These are phyloP conservation scores for Fusarium agapanthi DNA, from an alignment of 2,329 filamentous ascomycete genomes.

Conservation along the genomic window DNA sequence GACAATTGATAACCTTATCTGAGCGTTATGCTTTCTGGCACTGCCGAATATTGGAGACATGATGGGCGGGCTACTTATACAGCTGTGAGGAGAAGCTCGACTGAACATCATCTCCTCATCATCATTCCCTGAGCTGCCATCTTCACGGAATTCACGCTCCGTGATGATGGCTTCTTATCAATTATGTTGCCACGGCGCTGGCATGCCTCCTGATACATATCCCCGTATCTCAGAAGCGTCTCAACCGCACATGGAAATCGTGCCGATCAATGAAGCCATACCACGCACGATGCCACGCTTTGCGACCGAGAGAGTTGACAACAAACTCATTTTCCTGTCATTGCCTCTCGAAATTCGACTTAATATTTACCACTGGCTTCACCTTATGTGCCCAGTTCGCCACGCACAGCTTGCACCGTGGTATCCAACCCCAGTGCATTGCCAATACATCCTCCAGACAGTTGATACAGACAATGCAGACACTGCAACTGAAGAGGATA, in stretches of 20 bases:
- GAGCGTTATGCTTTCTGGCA: conserved; percentile 14
- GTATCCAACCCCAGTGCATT: conserved; percentile 49
- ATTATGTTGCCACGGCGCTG: conserved; percentile 22
- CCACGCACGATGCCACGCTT: conserved; percentile 8
- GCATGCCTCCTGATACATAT: conserved; percentile 1
- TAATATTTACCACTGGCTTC: conserved; percentile 56
- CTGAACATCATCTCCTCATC: not conserved
- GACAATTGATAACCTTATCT: not conserved
- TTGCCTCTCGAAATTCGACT: conserved; percentile 57
- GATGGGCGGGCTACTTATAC: conserved; percentile 15
- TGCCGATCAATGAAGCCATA: conserved; percentile 5
- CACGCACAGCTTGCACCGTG: conserved; percentile 51
- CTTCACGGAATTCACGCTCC: not conserved
- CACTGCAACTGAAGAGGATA: not conserved
- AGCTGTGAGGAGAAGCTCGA: not conserved
- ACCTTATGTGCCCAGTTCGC: conserved; percentile 50
- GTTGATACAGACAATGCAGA: conserved; percentile 7
- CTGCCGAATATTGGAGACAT: not conserved
- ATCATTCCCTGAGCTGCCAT: not conserved
- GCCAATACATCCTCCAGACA: conserved; percentile 44
- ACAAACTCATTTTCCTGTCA: conserved; percentile 38
- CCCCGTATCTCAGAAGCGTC: not conserved
- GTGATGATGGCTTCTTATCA: conserved; percentile 25
- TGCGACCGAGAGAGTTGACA: not conserved
- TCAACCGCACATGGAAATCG: conserved; percentile 13